phyloP scores from a whole-genome alignment of 1,139 yeast genomes.

The Taphrina deformans region DNA sequence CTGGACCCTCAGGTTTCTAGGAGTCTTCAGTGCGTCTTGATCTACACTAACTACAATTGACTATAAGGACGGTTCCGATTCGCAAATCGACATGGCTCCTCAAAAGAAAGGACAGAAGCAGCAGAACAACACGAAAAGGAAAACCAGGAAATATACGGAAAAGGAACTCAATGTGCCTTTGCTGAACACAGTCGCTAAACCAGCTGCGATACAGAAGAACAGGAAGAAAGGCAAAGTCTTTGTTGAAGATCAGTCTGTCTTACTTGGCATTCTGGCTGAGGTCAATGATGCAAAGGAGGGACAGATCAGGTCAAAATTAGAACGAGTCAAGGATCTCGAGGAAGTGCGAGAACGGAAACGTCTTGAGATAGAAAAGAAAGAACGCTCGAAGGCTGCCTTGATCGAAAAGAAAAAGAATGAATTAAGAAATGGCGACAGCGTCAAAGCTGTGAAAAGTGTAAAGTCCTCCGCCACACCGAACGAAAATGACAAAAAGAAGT shows the following conservation, averaged over 20 bases:
- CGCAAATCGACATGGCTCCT: slow-evolving; percentile 11
- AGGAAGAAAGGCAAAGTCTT: slow-evolving; percentile 33
- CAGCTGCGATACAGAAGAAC: slow-evolving; percentile 19
- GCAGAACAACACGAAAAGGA: slow-evolving; percentile 15
- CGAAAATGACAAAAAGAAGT: background rate
- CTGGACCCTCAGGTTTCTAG: too few relatives aligned
- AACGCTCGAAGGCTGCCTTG: slow-evolving; percentile 21
- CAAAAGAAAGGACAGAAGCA: slow-evolving; percentile 30
- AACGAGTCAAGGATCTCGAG: slow-evolving; percentile 32
- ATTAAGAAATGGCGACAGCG: background rate
- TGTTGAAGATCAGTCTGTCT: slow-evolving; percentile 20
- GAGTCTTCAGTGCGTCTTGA: too few relatives aligned
- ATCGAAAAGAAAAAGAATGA: slow-evolving; percentile 23
- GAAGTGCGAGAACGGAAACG: slow-evolving; percentile 30
- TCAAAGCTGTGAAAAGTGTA: background rate
- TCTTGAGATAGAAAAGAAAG: slow-evolving; percentile 24
- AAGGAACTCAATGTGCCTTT: slow-evolving; percentile 21
- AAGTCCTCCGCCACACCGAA: background rate
- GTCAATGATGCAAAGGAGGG: slow-evolving; percentile 32
- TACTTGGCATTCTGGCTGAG: slow-evolving; percentile 26
- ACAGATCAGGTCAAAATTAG: slow-evolving; percentile 25
- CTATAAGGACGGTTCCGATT: too few relatives aligned
- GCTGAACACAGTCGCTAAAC: slow-evolving; percentile 29
- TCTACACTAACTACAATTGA: too few relatives aligned
- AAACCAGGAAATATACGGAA: slow-evolving; percentile 22